Evolutionary conservation across 306 rosid genomes (phyloP), one percentile per base, ranked within the genome.

Genomic region (Mimosa bimucronata): DNA sequence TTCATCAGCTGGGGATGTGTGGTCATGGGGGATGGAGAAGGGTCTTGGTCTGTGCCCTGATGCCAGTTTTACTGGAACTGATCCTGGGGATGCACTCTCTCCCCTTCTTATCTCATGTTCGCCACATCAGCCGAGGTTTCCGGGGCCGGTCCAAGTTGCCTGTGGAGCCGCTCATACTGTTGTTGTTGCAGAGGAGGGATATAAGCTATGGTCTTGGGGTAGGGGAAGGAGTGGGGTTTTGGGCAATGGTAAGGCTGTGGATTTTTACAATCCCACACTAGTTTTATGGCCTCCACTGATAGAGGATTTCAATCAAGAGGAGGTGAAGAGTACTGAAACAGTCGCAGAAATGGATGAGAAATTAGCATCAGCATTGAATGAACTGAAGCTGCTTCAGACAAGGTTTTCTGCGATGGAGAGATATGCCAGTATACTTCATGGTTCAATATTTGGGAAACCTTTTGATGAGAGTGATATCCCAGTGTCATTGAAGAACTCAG

Each of bases 1-100:
- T 83, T 94, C 98, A 50, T 87, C 94, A 2, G 86, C 81, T 1
- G 98, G 98, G 66, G 91, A 89, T 78, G 94, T 91, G 77, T 92
- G 98, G 97, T 92, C 92, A 3, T 94, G 98, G 98, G 98, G 98
- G 82, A 94, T 94, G 98, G 95, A 85, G 88, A 92, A 83, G 86
- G 98, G 98, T 73, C 97, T 94, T 53, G 98, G 98, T 71, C 87
- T 94, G 52, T 94, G 97, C 87, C 97, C 97, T 25, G 91, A 86
- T 66, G 97, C 97, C 69, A 82, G 82, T 82, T 91, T 81, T 53
- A 68, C 87, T 29, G 88, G 84, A 67, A 34, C 82, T 28, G 92
- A 84, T 85, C 45, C 91, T 0, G 98, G 98, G 18, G 97, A 94
- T 74, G 98, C 97, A 2, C 48, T 90, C 44, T 88, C 84, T 77